Base-by-base conservation (phyloP, 1,284 basidiomycete species). In the Malassezia restricta region DNA sequence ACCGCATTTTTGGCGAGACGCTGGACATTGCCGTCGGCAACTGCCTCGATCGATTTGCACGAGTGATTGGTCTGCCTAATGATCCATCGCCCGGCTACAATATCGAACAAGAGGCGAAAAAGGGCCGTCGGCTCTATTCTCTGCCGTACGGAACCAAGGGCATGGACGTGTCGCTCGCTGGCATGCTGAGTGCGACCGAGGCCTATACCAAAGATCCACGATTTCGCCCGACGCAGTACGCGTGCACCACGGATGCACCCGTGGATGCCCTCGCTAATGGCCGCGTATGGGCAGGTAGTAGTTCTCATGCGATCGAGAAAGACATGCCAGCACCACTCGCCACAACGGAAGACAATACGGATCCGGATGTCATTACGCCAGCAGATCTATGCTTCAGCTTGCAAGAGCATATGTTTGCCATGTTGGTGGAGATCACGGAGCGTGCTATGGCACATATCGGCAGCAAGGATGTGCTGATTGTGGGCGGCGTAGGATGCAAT, bases 371-470 rank as follows among this genome's bases (percentile, higher is more conserved):
- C 52, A 88, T 95, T 65, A 95, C 87, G 4, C 83, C 91, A 6
- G 84, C 88, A 20, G 94, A 98, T 75, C 77, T 99, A 15, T 98
- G 94, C 75, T 96, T 92, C 74, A 91, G 88, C 5, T 77, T 99
- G 5, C 94, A 99, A 75, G 94, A 99, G 75, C 94, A 88, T 3
- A 83, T 96, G 2, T 99, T 88, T 74, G 87, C 92, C 0, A 99
- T 99, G 94, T 79, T 99, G 3, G 94, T 99, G 17, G 94, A 99
- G 76, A 99, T 95, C 55, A 98, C 94, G 0, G 94, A 99, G 74
- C 80, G 94, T 40, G 94, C 94, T 0, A 96, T 98, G 92, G 94
- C 94, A 17, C 94, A 98, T 74, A 91, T 96, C 27, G 88, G 87
- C 3, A 90, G 87, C 62, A 86, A 82, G 67, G 92, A 99, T 69